A percentile compares a stretch with the other conserved stretches of the same genome.
phyloP scores from a whole-genome alignment of 2,329 filamentous ascomycete species.

The Claviceps sorghi region DNA sequence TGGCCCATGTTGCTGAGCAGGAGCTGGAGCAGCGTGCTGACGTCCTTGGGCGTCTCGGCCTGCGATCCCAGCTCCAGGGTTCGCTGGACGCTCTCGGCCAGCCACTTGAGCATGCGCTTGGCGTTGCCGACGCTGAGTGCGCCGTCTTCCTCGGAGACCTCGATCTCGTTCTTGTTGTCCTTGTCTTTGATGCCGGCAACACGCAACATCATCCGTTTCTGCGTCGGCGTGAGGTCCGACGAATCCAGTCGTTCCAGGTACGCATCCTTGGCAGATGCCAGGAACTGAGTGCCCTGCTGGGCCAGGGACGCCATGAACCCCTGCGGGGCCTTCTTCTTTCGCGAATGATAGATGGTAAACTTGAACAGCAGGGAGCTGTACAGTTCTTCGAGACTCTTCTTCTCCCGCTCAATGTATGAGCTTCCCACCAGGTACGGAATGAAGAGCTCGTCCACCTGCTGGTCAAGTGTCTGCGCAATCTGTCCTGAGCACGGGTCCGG shows the following conservation, averaged over 20 bases:
- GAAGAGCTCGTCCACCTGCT: constrained; percentile 65
- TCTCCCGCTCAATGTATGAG: constrained; percentile 56
- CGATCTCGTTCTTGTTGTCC: constrained; percentile 70
- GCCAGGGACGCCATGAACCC: constrained; percentile 88
- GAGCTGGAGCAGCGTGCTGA: constrained; percentile 68
- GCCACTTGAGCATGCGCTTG: constrained; percentile 97
- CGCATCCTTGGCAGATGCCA: constrained; percentile 76
- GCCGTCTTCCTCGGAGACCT: constrained; percentile 82
- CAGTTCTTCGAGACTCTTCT: constrained; percentile 58
- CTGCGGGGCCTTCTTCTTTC: constrained; percentile 73
- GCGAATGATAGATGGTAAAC: constrained; percentile 86
- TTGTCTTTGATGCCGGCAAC: constrained; percentile 73
- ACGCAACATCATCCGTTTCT: constrained; percentile 78
- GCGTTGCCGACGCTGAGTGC: constrained; percentile 68
- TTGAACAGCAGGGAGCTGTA: constrained; percentile 91
- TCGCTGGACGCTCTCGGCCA: constrained; percentile 85
- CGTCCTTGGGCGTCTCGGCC: constrained; percentile 85
- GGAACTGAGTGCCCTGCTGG: constrained; percentile 76
- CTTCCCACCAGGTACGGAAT: constrained; percentile 55
- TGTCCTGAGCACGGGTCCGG: constrained; percentile 81
- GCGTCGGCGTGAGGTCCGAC: constrained; percentile 72
- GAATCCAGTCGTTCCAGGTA: constrained; percentile 83
- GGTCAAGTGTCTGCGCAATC: constrained; percentile 60
- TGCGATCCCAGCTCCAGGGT: constrained; percentile 80
- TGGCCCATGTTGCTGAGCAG: constrained; percentile 79